Base-by-base conservation (phyloP, 805 yeast species). In the Saccharomyces mikatae region DNA sequence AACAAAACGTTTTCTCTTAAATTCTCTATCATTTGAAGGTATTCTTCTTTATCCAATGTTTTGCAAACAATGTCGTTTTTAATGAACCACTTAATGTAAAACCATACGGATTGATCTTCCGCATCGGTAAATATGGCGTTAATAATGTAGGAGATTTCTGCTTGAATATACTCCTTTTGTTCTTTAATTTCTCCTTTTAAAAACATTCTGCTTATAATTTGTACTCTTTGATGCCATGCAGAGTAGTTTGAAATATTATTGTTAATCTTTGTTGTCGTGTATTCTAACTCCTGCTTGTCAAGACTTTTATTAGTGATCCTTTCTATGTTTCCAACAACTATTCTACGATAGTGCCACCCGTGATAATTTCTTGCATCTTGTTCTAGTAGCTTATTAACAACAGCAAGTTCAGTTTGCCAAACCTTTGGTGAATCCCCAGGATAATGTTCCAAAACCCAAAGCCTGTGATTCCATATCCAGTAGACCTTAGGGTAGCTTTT, bases 381-480 rank as follows among this genome's bases (percentile, higher is more conserved):
- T 27, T 78, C 76, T 52, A 92, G 75, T 62, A 94, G 72, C 62
- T 82, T 82, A 55, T 80, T 80, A 1, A 89, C 91, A 8, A 90
- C 76, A 1, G 70, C 75, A 62, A 94, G 70, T 67, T 94, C 99
- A 31, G 63, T 66, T n/a, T 74, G 67, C 94, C 95, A 89, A 52
- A 84, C 71, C n/a, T 53, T 52, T 3, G 54, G 50, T 2, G 65
- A 58, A 10, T 85, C 80, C 0, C 64, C 61, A 1, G 77, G 75
- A 32, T 80, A 79, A 21, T 74, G 66, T 36, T 80, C 76, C 44
- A 92, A 70, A 47, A 87, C 79, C 98, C 99, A 94, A 10, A 80
- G 72, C 41, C 99, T 76, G 67, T 94, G 97, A 61, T 84, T 87
- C 97, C 98, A 94, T 11, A 94, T 84, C 97, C 98, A 94, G 66